Base-by-base conservation (phyloP, 768 basidiomycete genomes). In the Pholiota molesta region DNA sequence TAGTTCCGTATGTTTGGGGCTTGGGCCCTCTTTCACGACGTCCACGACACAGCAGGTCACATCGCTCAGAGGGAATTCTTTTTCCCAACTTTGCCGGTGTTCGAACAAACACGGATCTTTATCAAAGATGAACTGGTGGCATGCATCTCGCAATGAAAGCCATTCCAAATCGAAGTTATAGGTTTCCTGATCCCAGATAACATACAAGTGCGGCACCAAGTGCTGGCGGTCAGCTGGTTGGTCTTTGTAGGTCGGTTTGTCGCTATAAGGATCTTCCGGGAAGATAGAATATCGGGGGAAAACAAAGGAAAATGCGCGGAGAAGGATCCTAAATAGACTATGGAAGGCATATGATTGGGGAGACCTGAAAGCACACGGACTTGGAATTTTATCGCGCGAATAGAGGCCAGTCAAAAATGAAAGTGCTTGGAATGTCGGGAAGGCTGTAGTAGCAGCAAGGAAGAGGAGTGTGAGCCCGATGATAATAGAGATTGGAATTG, bases 311-410 rank as follows among this genome's bases (percentile, higher is more conserved):
- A 28, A 29, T 51, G 19, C 13, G 14, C 47, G 23, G 19, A 49
- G 47, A 2, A 49, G 13, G 47, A 26, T 21, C 21, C 31, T 45
- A 6, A 40, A 33, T 7, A 65, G 10, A 11, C 16, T 21, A 8
- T 52, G 51, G 53, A 65, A 57, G 14, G 59, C 60, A 28, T 49
- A 53, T 19, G 66, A 64, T 16, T 66, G 66, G 1, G 66, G 63
- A 13, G 63, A 66, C 42, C 64, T 66, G 52, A 62, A 66, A 5
- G 66, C 58, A 23, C 66, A 66, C 2, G 60, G 66, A 6, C 58
- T 26, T 7, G 63, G 60, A 7, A 59, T 31, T 29, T 42, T 9
- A 29, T 13, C 5, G 29, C 37, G 45, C 23, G 57, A 52, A 21
- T 5, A 40, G 56, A 55, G 23, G 52, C 57, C n/a, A 45, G 52